Percentiles rank a stretch among this genome's conserved stretches.
Conservation (phyloP, 176 grass and related monocot species). For the Oryza punctata region DNA sequence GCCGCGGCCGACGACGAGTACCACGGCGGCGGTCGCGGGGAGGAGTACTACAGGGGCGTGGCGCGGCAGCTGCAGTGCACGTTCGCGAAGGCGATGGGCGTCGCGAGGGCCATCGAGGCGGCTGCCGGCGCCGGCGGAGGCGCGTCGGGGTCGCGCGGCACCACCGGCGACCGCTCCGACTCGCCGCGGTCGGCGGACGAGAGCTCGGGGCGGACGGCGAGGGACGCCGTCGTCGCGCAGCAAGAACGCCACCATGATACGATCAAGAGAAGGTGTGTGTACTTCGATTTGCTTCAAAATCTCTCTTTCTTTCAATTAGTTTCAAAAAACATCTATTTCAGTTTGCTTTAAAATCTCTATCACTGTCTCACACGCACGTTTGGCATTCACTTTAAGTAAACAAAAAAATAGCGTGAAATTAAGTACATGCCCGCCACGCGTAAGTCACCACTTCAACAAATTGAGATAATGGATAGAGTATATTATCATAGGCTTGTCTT, state of each 20-base stretch:
- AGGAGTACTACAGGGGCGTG: constrained; percentile 30
- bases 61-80: constrained; percentile 37
- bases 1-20: not conserved
- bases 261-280: constrained; percentile 60
- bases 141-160: constrained; percentile 17
- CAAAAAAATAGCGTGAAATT: too few species aligned
- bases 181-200: constrained; percentile 66
- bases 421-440: too few species aligned
- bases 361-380: too few species aligned
- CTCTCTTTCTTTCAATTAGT: not conserved
- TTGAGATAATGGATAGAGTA: too few species aligned
- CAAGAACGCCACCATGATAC: constrained; percentile 38
- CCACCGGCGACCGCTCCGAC: constrained; percentile 31
- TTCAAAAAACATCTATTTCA: not conserved
- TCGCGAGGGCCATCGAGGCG: constrained; percentile 54
- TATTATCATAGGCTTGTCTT: too few species aligned
- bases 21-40: not conserved
- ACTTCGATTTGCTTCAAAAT: not conserved
- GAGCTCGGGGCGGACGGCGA: constrained; percentile 37
- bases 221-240: not conserved
- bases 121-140: not conserved
- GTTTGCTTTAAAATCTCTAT: not conserved
- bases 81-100: constrained; percentile 41
- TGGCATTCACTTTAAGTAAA: not conserved
- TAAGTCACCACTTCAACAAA: too few species aligned